phyloP scores from a whole-genome alignment of 164 flowering plant genomes.

The Litsea cubeba region DNA sequence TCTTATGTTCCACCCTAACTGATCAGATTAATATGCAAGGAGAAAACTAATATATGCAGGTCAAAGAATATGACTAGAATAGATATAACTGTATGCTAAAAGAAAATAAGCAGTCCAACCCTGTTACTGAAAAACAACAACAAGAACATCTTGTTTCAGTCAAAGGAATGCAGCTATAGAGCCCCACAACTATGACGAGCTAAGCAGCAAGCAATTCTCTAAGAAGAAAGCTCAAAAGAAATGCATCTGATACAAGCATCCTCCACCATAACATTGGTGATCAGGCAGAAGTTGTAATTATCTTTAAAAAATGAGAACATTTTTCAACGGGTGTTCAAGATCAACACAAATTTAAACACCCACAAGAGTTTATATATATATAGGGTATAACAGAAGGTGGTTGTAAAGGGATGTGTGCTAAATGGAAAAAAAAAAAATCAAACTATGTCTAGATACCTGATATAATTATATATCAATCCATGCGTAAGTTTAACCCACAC shows the following conservation, averaged over 20 bases:
- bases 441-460: too few relatives aligned
- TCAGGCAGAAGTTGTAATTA: neutral
- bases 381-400: neutral
- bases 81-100: neutral
- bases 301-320: neutral
- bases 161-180: neutral
- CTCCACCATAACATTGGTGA: neutral
- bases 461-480: too few relatives aligned
- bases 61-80: neutral
- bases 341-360: too few relatives aligned
- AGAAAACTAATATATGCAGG: too few relatives aligned
- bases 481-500: too few relatives aligned
- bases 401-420: neutral
- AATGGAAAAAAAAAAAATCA: too few relatives aligned
- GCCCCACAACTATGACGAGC: neutral
- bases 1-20: neutral
- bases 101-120: neutral
- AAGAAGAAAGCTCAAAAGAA: neutral
- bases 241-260: neutral
- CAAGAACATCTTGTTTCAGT: neutral
- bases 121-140: neutral
- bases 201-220: neutral
- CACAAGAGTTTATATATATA: too few relatives aligned
- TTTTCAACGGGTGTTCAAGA: neutral
- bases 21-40: neutral